phyloP scores from a whole-genome alignment of 805 yeast genomes.

The Pichia pseudocactophila region DNA sequence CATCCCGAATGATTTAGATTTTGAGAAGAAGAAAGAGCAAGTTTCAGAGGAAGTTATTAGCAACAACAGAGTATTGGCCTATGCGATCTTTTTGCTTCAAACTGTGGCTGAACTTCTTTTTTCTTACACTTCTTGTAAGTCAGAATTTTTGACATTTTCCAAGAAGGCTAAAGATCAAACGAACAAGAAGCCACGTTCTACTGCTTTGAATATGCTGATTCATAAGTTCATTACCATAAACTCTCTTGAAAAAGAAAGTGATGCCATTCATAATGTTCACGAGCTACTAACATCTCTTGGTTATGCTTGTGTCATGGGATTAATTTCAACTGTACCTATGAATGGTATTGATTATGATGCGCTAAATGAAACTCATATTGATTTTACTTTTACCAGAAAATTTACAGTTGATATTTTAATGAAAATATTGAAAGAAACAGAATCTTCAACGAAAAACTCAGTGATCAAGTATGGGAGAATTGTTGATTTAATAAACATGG shows the following conservation, averaged over 20 bases:
- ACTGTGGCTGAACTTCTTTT: conserved; percentile 60
- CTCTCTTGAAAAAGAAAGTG: conserved; percentile 28
- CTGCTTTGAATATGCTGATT: conserved; percentile 67
- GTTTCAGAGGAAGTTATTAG: conserved; percentile 16
- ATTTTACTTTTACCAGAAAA: conserved; percentile 63
- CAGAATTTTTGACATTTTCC: conserved; percentile 73
- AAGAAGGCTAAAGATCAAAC: conserved; percentile 37
- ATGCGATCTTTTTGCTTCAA: conserved; percentile 61
- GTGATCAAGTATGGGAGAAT: conserved; percentile 46
- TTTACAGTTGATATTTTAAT: conserved; percentile 62
- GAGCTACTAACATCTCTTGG: conserved; percentile 54
- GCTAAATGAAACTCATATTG: conserved; percentile 51
- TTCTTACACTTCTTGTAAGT: conserved; percentile 72
- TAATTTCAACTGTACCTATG: conserved; percentile 50
- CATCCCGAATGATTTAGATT: conserved; percentile 10
- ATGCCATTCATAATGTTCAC: conserved; percentile 40
- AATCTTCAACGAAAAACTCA: conserved; percentile 28
- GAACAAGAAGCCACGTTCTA: conserved; percentile 57
- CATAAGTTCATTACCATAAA: conserved; percentile 62
- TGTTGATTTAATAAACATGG: conserved; percentile 42
- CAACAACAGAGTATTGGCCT: conserved; percentile 50
- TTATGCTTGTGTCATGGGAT: conserved; percentile 48
- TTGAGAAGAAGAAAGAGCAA: conserved; percentile 16
- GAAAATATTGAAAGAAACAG: conserved; percentile 50
- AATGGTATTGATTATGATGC: conserved; percentile 38